Evolutionary conservation across 805 yeast species (phyloP).

Genomic region (Groenewaldozyma tartarivorans): DNA sequence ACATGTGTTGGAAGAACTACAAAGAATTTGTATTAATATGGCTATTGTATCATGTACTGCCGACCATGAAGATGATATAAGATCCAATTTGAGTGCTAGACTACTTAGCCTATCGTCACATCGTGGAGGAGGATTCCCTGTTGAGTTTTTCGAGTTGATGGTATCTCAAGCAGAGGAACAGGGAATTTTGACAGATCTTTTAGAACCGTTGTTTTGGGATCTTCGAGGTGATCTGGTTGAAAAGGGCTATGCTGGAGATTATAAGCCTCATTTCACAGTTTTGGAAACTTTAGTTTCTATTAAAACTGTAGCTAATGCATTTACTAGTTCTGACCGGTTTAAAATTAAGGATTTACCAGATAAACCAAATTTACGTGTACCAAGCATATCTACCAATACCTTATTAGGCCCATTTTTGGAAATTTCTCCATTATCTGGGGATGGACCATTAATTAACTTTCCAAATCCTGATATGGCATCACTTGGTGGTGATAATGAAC

Average conservation of each 20-base stretch:
- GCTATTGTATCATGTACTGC: conserved; percentile 26
- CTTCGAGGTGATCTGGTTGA: conserved; percentile 29
- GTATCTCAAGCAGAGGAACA: conserved; percentile 54
- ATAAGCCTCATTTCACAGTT: conserved; percentile 40
- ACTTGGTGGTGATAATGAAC: conserved; percentile 9
- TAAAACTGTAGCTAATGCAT: conserved; percentile 51
- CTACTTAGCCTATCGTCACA: conserved; percentile 1
- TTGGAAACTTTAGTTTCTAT: conserved; percentile 47
- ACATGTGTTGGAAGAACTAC: conserved; percentile 32
- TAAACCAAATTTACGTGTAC: conserved; percentile 51
- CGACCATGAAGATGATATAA: conserved; percentile 10
- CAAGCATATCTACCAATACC: conserved; percentile 50
- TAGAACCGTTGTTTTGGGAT: conserved; percentile 38
- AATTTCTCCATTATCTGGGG: conserved; percentile 55
- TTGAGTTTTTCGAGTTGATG: conserved; percentile 47
- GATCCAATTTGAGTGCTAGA: conserved; percentile 10
- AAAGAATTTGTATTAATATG: conserved; percentile 39
- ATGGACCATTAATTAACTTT: conserved; percentile 15
- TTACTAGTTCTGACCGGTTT: conserved; percentile 51
- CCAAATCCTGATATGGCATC: conserved; percentile 16
- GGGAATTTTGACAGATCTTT: conserved; percentile 51
- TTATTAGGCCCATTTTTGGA: conserved; percentile 70
- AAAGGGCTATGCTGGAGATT: conserved; percentile 33
- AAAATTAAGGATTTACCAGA: conserved; percentile 32
- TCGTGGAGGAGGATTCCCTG: conserved; percentile 13